These are phyloP conservation scores for Melampsora medusae DNA, from an alignment of 1,284 basidiomycete species.

Conservation along the genomic window DNA sequence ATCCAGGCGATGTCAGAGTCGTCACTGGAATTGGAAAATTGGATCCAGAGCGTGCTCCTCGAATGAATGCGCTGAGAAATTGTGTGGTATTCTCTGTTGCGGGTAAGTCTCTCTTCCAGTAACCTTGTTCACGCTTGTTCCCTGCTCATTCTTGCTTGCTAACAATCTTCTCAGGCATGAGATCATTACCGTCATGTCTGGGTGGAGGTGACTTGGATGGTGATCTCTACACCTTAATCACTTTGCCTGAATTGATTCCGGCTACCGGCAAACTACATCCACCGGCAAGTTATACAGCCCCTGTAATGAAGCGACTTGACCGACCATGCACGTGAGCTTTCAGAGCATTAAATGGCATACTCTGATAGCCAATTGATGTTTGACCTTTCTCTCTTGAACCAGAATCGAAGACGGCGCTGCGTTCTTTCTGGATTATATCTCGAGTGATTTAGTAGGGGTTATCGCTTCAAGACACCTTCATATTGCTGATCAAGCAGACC, in stretches of 20 bases:
- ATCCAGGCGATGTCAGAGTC: conserved; percentile 70
- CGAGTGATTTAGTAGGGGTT: conserved; percentile 64
- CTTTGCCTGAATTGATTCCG: conserved; percentile 59
- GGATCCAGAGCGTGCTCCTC: conserved; percentile 57
- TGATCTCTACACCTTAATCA: conserved; percentile 62
- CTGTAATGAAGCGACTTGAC: conserved; percentile 59
- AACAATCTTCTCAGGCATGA: conserved; percentile 57
- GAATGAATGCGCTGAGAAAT: conserved; percentile 64
- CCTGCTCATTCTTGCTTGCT: not conserved
- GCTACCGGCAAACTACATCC: conserved; percentile 52
- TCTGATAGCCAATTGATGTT: not conserved
- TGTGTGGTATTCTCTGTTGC: conserved; percentile 70
- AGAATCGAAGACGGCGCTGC: conserved; percentile 67
- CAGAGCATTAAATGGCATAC: not conserved
- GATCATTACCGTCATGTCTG: conserved; percentile 67
- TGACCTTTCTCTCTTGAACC: conserved; percentile 12
- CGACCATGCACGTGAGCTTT: conserved; percentile 59
- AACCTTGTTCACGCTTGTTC: not conserved
- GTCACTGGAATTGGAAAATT: conserved; percentile 70
- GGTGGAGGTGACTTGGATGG: conserved; percentile 74
- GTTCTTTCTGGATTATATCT: conserved; percentile 71
- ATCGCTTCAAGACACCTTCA: conserved; percentile 63
- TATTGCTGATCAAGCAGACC: conserved; percentile 65
- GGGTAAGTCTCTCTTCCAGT: conserved; percentile 57
- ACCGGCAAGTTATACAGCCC: conserved; percentile 63